A percentile compares a stretch with the other conserved stretches of the same genome.
phyloP scores from a whole-genome alignment of 2,329 filamentous ascomycete species.

The Aspergillus luchuensis region DNA sequence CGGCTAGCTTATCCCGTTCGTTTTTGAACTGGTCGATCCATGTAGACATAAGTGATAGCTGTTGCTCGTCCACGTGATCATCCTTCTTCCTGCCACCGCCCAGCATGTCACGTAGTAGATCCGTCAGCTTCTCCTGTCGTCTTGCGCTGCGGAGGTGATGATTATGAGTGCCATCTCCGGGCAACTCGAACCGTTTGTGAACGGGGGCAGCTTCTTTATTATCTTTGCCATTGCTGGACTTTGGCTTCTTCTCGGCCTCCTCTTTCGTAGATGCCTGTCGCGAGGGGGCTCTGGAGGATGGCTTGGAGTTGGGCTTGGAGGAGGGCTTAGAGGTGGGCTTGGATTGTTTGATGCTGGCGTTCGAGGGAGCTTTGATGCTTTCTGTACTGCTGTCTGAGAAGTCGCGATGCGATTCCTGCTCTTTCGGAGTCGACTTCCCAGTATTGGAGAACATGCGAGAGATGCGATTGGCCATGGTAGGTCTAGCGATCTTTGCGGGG shows the following conservation, averaged over 20 bases:
- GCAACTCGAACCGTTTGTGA: constrained; percentile 58
- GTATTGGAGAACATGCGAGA: constrained; percentile 51
- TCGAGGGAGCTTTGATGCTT: constrained; percentile 35
- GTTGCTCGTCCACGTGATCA: constrained; percentile 63
- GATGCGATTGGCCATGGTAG: constrained; percentile 48
- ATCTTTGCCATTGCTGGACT: constrained; percentile 32
- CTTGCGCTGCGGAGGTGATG: constrained; percentile 88
- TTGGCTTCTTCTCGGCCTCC: constrained; percentile 32
- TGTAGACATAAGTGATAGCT: constrained; percentile 87
- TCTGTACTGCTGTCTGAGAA: constrained; percentile 43
- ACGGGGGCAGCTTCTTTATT: constrained; percentile 35
- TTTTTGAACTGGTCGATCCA: constrained; percentile 94
- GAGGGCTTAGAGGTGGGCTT: constrained; percentile 23
- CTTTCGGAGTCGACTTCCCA: constrained; percentile 39
- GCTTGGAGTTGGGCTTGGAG: constrained; percentile 30
- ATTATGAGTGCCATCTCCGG: constrained; percentile 72
- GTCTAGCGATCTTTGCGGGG: constrained; percentile 37
- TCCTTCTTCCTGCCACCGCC: constrained; percentile 78
- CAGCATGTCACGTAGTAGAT: constrained; percentile 85
- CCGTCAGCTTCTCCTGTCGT: constrained; percentile 90
- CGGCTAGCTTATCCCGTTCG: constrained; percentile 74
- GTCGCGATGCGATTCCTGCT: constrained; percentile 37
- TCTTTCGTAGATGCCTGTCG: constrained; percentile 39
- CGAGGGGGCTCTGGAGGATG: constrained; percentile 36
- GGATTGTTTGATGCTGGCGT: constrained; percentile 34